phyloP scores from a whole-genome alignment of 768 basidiomycete genomes.

The Naganishia vishniacii region DNA sequence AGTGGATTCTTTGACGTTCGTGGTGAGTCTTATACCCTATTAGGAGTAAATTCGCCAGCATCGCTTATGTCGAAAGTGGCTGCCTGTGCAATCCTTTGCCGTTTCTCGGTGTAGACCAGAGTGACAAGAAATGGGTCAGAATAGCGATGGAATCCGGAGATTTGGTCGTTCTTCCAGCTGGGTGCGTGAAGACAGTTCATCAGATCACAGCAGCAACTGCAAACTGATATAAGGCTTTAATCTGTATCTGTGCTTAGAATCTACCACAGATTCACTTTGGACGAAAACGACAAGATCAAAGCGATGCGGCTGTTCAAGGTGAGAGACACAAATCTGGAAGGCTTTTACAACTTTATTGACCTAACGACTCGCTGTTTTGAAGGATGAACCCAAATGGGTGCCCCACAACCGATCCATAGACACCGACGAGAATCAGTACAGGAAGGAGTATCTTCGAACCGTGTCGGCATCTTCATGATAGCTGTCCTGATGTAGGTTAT shows the following conservation, averaged over 20 bases:
- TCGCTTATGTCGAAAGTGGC: background rate
- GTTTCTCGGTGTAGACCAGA: slow-evolving; percentile 12
- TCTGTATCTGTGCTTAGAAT: slow-evolving; percentile 50
- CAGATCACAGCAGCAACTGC: background rate
- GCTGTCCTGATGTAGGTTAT: too few relatives aligned
- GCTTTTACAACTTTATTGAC: background rate
- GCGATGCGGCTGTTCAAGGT: slow-evolving; percentile 82
- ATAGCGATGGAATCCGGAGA: slow-evolving; percentile 71
- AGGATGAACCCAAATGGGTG: slow-evolving; percentile 91
- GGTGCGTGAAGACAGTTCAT: slow-evolving; percentile 43
- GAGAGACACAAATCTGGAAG: slow-evolving; percentile 13
- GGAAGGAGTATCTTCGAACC: slow-evolving; percentile 55
- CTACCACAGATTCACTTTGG: slow-evolving; percentile 91
- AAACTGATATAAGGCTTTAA: background rate
- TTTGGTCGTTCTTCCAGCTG: slow-evolving; percentile 77
- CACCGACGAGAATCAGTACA: slow-evolving; percentile 63
- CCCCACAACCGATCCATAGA: slow-evolving; percentile 62
- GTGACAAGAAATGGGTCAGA: slow-evolving; percentile 63
- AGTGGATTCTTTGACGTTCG: slow-evolving; percentile 88
- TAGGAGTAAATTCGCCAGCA: background rate
- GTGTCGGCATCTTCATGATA: slow-evolving; percentile 1
- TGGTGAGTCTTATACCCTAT: slow-evolving; percentile 53
- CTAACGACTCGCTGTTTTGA: slow-evolving; percentile 18
- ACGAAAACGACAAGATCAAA: slow-evolving; percentile 65
- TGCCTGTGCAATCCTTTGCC: background rate